Evolutionary conservation across 805 yeast genomes (phyloP).

Genomic region (Saccharomycopsis javanensis): DNA sequence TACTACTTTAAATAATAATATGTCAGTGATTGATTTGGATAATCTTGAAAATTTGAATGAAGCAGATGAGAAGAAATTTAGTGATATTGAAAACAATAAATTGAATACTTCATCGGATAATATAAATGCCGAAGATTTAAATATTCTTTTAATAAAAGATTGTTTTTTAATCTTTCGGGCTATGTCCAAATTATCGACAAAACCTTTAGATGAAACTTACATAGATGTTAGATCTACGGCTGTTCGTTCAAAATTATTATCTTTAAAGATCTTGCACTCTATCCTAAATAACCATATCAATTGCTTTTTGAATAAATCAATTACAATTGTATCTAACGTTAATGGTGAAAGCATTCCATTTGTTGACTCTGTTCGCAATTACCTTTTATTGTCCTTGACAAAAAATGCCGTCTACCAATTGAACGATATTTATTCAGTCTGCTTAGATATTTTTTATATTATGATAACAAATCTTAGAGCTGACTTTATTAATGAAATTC

Average conservation of each 20-base stretch:
- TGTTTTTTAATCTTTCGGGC: constrained; percentile 90
- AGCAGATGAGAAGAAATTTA: constrained; percentile 23
- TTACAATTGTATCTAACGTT: constrained; percentile 41
- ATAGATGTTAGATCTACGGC: constrained; percentile 85
- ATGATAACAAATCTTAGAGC: constrained; percentile 72
- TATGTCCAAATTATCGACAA: constrained; percentile 86
- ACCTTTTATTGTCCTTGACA: constrained; percentile 70
- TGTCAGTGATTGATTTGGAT: constrained; percentile 23
- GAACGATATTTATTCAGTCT: constrained; percentile 85
- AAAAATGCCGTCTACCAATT: constrained; percentile 88
- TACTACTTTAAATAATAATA: constrained; percentile 1
- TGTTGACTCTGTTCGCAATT: constrained; percentile 74
- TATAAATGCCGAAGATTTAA: constrained; percentile 34
- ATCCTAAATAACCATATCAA: constrained; percentile 79
- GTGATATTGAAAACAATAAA: constrained; percentile 22
- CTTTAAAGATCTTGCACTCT: constrained; percentile 80
- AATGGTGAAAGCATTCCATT: constrained; percentile 51
- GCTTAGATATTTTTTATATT: constrained; percentile 90
- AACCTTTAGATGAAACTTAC: constrained; percentile 65
- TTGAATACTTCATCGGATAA: constrained; percentile 22
- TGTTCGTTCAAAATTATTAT: constrained; percentile 80
- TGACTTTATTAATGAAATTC: constrained; percentile 86
- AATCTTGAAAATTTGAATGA: constrained; percentile 25
- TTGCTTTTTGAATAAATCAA: constrained; percentile 54
- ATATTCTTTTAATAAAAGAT: constrained; percentile 71